Evolutionary conservation across 129 eudicot genomes (phyloP).

Genomic region (Lactuca saligna): DNA sequence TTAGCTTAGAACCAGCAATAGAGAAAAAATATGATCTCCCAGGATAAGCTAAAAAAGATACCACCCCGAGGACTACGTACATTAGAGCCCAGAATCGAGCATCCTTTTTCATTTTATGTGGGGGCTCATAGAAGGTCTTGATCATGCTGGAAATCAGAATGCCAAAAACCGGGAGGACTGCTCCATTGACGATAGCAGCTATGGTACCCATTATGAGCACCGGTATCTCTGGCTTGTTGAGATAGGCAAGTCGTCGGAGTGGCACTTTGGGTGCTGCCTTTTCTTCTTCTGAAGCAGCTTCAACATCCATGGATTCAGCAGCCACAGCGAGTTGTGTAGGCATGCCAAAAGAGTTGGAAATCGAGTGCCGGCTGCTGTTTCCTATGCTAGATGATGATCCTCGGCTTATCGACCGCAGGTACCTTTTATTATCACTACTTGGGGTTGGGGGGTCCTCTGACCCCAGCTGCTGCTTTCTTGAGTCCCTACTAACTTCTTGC

Average conservation of each 20-base stretch:
- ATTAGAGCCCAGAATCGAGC: conserved; percentile 75
- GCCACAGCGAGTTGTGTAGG: conserved; percentile 40
- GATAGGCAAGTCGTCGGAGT: conserved; percentile 61
- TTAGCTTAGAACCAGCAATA: conserved; percentile 72
- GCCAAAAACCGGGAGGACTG: conserved; percentile 61
- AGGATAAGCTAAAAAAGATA: conserved; percentile 50
- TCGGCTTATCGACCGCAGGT: conserved; percentile 47
- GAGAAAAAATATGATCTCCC: conserved; percentile 64
- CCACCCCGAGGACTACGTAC: conserved; percentile 57
- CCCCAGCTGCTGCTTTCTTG: conserved; percentile 12
- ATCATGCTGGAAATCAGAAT: conserved; percentile 64
- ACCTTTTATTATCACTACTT: background rate
- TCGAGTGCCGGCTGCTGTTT: conserved; percentile 53
- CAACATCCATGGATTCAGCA: conserved; percentile 25
- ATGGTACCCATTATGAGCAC: conserved; percentile 58
- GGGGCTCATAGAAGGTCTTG: conserved; percentile 55
- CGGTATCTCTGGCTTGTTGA: conserved; percentile 87
- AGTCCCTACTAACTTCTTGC: conserved; percentile 50
- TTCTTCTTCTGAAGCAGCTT: conserved; percentile 28
- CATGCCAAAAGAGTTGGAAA: conserved; percentile 47
- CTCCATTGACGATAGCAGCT: conserved; percentile 64
- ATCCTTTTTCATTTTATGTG: conserved; percentile 51
- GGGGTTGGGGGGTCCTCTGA: conserved; percentile 11
- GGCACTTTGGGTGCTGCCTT: conserved; percentile 59
- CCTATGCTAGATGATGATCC: conserved; percentile 62